Evolutionary conservation across 2,329 filamentous ascomycete species (phyloP).

Genomic region (Penicillium frequentans): DNA sequence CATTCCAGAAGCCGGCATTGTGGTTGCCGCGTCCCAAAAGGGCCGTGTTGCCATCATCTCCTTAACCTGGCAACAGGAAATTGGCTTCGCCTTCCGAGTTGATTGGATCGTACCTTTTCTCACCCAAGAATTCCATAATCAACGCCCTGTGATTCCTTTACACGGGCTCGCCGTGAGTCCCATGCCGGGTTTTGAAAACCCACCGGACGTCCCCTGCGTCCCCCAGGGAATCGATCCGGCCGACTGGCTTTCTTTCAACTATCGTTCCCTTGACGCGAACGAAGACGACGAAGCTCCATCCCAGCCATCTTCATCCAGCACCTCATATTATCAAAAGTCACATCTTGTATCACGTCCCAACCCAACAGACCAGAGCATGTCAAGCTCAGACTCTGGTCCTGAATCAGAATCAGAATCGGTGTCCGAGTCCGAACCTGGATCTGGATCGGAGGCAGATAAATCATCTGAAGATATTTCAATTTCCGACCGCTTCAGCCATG

Average conservation of each 20-base stretch:
- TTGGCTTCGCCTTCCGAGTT: conserved; percentile 51
- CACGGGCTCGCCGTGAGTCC: conserved; percentile 59
- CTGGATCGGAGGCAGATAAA: background rate
- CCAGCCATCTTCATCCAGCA: background rate
- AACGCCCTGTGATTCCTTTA: conserved; percentile 48
- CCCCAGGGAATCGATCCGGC: conserved; percentile 23
- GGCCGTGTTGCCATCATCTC: conserved; percentile 57
- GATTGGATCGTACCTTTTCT: conserved; percentile 58
- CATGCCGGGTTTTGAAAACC: conserved; percentile 52
- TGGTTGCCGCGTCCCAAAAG: conserved; percentile 58
- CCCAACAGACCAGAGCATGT: background rate
- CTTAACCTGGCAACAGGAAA: conserved; percentile 44
- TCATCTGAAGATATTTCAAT: background rate
- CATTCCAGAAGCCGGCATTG: conserved; percentile 59
- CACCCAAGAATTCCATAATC: conserved; percentile 47
- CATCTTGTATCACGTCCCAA: background rate
- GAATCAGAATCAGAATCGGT: background rate
- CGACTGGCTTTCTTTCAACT: conserved; percentile 20
- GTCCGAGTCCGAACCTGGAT: background rate
- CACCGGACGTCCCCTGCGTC: conserved; percentile 35
- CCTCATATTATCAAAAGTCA: background rate
- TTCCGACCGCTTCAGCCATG: background rate
- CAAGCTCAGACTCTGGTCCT: background rate
- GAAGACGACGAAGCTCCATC: conserved; percentile 18
- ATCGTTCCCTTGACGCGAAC: conserved; percentile 15